These are phyloP conservation scores for Sphagnum contortum DNA, from an alignment of 225 moss, liverwort and hornwort genomes.

Conservation along the genomic window DNA sequence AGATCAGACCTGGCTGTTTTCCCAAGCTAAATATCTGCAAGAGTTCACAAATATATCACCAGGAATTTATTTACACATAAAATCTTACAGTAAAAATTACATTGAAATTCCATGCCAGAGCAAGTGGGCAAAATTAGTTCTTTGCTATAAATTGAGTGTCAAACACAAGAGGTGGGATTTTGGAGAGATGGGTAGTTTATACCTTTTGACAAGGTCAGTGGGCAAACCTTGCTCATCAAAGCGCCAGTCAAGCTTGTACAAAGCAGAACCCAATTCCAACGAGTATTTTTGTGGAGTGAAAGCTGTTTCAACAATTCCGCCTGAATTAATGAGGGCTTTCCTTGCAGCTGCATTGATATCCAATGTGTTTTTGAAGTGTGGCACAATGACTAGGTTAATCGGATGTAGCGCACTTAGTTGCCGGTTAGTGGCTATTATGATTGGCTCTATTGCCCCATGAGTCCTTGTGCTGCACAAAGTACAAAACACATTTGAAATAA, in stretches of 20 bases:
- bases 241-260: slow-evolving; percentile 52
- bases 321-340: slow-evolving; percentile 53
- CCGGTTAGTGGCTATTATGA: slow-evolving; percentile 50
- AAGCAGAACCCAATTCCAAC: slow-evolving; percentile 58
- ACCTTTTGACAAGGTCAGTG: slow-evolving; percentile 50
- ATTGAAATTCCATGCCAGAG: too few relatives aligned
- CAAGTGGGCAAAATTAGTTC: too few relatives aligned
- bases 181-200: too few relatives aligned
- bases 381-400: slow-evolving; percentile 34
- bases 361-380: slow-evolving; percentile 59
- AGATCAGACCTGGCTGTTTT: too few relatives aligned
- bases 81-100: too few relatives aligned
- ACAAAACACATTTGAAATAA: too few relatives aligned
- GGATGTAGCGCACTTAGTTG: slow-evolving; percentile 60
- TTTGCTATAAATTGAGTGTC: too few relatives aligned
- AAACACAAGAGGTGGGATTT: too few relatives aligned
- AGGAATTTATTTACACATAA: too few relatives aligned
- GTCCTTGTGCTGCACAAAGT: slow-evolving; percentile 39
- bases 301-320: slow-evolving; percentile 61
- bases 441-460: slow-evolving; percentile 53
- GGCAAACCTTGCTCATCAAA: slow-evolving; percentile 58
- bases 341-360: slow-evolving; percentile 61
- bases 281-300: slow-evolving; percentile 50
- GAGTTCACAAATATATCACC: too few relatives aligned
- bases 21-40: too few relatives aligned